These are phyloP conservation scores for Diophrys appendiculata DNA, from an alignment of 73 alveolate genomes.

Conservation along the genomic window DNA sequence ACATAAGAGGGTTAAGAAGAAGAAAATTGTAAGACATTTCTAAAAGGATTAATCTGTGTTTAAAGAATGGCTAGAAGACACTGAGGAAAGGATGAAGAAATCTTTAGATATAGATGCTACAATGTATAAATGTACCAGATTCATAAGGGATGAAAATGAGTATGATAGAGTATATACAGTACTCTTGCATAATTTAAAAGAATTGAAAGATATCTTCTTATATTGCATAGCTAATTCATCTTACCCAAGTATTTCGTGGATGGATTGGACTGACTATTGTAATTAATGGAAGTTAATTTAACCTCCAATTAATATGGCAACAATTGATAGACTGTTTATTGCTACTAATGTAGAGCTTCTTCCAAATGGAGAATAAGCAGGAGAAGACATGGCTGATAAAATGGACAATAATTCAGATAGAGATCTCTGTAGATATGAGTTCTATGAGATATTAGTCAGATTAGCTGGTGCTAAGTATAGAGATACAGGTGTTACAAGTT, in stretches of 20 bases:
- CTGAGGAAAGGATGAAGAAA: conserved; percentile 12
- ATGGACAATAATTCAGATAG: conserved; percentile 58
- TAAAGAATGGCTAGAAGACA: conserved; percentile 71
- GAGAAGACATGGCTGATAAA: conserved; percentile 5
- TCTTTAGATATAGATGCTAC: conserved; percentile 39
- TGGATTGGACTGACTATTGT: conserved; percentile 40
- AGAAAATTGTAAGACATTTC: conserved; percentile 25
- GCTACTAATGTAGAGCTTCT: conserved; percentile 50
- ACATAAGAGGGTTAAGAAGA: conserved; percentile 12
- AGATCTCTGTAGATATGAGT: conserved; percentile 64
- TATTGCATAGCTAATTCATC: conserved; percentile 29
- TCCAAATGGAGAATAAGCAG: neutral
- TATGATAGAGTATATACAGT: conserved; percentile 10
- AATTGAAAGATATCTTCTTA: conserved; percentile 41
- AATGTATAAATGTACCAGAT: conserved; percentile 37
- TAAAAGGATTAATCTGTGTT: conserved; percentile 48
- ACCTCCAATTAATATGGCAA: conserved; percentile 29
- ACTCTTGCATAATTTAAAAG: conserved; percentile 9
- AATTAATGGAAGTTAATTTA: neutral
- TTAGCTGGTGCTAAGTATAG: conserved; percentile 57
- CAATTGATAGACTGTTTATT: conserved; percentile 53
- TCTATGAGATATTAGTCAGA: conserved; percentile 67
- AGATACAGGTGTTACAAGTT: conserved; percentile 27
- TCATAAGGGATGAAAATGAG: conserved; percentile 44
- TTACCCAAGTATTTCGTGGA: conserved; percentile 52